phyloP scores from a whole-genome alignment of 2,329 filamentous ascomycete genomes.

The Coleophoma eucalyptorum region DNA sequence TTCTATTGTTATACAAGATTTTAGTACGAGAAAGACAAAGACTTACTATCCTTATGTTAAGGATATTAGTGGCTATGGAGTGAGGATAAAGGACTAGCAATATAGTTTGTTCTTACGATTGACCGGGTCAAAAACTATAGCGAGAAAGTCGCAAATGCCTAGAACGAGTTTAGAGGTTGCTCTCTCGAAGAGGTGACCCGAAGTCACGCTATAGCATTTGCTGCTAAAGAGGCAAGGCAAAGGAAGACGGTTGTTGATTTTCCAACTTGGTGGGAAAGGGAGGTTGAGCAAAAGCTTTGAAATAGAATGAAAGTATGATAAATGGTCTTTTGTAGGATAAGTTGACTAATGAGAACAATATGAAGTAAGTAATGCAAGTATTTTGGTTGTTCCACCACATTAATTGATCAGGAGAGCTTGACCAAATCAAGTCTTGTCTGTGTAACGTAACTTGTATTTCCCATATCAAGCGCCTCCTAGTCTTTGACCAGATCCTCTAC shows the following conservation, averaged over 20 bases:
- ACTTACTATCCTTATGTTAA: background rate
- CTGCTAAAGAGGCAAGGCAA: background rate
- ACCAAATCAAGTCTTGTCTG: too few relatives aligned
- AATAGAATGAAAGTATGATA: too few relatives aligned
- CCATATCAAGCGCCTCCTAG: too few relatives aligned
- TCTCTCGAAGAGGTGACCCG: background rate
- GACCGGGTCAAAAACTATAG: background rate
- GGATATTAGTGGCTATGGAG: background rate
- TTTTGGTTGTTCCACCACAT: too few relatives aligned
- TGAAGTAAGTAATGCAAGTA: too few relatives aligned
- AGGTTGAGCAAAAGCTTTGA: background rate
- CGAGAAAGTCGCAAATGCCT: background rate
- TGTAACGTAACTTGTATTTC: too few relatives aligned
- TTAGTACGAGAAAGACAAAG: background rate
- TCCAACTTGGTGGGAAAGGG: background rate
- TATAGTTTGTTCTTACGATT: background rate
- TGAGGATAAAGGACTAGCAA: background rate
- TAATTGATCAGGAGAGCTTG: too few relatives aligned
- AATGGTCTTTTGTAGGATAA: too few relatives aligned
- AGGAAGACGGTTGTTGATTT: background rate
- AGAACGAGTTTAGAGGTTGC: background rate
- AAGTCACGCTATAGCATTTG: background rate
- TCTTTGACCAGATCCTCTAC: too few relatives aligned
- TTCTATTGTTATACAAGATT: background rate
- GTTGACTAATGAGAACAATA: too few relatives aligned